Evolutionary conservation across 208 protist genomes (phyloP).

Genomic region (Trypanosoma scelopori): DNA sequence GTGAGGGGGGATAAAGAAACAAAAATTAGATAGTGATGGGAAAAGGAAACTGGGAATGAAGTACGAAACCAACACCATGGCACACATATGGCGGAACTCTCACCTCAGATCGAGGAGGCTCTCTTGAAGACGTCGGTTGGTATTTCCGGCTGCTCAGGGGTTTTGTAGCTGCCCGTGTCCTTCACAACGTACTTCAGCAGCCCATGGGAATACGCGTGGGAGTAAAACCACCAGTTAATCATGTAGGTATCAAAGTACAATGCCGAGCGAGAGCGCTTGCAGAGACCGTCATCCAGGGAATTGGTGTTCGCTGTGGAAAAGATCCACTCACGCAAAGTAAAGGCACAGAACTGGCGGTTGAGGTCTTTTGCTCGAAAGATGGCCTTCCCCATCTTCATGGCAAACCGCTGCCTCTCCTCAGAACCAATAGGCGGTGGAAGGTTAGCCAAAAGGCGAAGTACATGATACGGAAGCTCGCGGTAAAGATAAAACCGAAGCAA

Average conservation of each 20-base stretch:
- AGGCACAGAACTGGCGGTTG: conserved; percentile 67
- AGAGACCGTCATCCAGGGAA: conserved; percentile 55
- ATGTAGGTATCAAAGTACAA: conserved; percentile 64
- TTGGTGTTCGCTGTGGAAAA: conserved; percentile 45
- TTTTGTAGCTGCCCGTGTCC: conserved; percentile 39
- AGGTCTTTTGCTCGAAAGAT: conserved; percentile 53
- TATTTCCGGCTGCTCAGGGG: conserved; percentile 33
- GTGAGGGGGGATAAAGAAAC: too few species aligned
- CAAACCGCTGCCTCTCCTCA: conserved; percentile 40
- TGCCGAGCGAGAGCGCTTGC: conserved; percentile 31
- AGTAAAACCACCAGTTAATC: conserved; percentile 76
- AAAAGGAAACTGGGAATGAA: too few species aligned
- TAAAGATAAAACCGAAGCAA: conserved; percentile 42
- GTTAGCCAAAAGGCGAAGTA: conserved; percentile 32
- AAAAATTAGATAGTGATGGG: too few species aligned
- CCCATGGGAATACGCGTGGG: conserved; percentile 69
- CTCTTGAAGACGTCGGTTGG: conserved; percentile 52
- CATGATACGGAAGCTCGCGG: conserved; percentile 65
- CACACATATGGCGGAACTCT: not conserved
- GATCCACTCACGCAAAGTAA: conserved; percentile 61
- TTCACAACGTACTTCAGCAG: conserved; percentile 71
- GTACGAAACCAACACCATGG: not conserved
- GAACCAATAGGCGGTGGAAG: conserved; percentile 63
- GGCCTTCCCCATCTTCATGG: conserved; percentile 51
- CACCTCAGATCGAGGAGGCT: conserved; percentile 44